Evolutionary conservation across 768 basidiomycete species (phyloP), one percentile per base, ranked within the genome.

Genomic region (Hygrophoropsis aurantiaca): DNA sequence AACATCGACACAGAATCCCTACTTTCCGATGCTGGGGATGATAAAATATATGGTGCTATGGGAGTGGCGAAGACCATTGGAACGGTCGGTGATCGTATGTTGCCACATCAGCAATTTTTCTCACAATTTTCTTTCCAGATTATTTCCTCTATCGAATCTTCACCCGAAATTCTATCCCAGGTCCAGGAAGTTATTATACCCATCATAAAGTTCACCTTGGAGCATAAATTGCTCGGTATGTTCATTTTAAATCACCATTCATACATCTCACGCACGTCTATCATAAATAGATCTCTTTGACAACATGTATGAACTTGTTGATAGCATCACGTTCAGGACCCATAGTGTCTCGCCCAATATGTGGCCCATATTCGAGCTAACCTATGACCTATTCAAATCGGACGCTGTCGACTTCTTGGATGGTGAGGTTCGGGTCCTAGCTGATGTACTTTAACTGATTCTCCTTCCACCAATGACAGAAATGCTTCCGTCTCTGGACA

Each of bases 11-110:
- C 84, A 26, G 87, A 87, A 23, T 56, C 75, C 3, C 51, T 80
- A 34, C 62, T 84, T 54, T 68, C 64, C 11, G 79, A 80, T 34
- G 70, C 62, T n/a, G 85, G 87, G 44, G 88, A 91, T 44, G 89
- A 93, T 65, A 94, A 93, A 74, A 82, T 85, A 1, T 88, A 90
- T 51, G 84, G 87, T 15, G 87, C 89, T 15, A 92, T 92, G 87
- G 88, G 88, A 37, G 78, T 92, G 23, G 79, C 88, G 1, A 90
- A 90, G 75, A 92, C 90, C 11, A 88, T 93, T 55, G 74, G 77
- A 47, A 90, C 89, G 13, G 89, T 87, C 49, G 33, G 82, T 64
- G 33, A 23, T 21, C 27, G 37, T 15, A 23, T 47, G 30, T 15
- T 44, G 16, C 44, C 23, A 40, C 5, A 11, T 27, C 18, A 5